Base-by-base conservation (phyloP, 768 basidiomycete genomes). In the Rhodosporidiobolus odoratus region DNA sequence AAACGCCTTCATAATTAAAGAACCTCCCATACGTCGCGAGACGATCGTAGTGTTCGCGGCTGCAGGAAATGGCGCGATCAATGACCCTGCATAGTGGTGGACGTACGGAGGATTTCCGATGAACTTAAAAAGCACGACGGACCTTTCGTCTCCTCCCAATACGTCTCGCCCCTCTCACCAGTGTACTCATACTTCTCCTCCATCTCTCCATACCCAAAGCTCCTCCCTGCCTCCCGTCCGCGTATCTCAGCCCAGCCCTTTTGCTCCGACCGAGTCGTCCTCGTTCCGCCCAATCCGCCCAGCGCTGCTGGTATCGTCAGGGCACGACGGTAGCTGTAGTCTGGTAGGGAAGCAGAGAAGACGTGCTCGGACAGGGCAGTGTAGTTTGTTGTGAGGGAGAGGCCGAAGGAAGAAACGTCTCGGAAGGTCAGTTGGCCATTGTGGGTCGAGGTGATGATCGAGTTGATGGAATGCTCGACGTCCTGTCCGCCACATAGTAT, bases 341-440 rank as follows among this genome's bases (percentile, higher is more conserved):
- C 10, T 21, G 27, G 15, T 4, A 69, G 30, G 1, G 27, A 3
- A 16, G 68, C 68, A 21, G 58, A 53, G 62, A 41, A 64, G 40
- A 6, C 23, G 43, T 23, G 27, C 8, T 10, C 12, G 12, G 38
- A 27, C 41, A 59, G n/a, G 41, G 23, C 23, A 7, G 62, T 58
- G 57, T 69, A 65, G 62, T 69, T 69, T 17, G 58, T 65, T 12
- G 38, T 43, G 50, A 69, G 19, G 32, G 38, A 32, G 50, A 69
- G 68, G 0, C 56, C 32, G 53, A 64, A 69, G 35, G 41, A n/a
- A 40, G 30, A 52, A 13, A 25, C 17, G 41, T 65, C 68, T 12
- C 43, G 40, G 34, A 59, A 47, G 27, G 7, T 10, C 40, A 25
- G 1, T 12, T 8, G 38, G 10, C 10, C 25, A 50, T 3, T 10